Evolutionary conservation across 2,329 filamentous ascomycete species (phyloP), one percentile per base, ranked within the genome.

Genomic region (Sporothrix pallida): DNA sequence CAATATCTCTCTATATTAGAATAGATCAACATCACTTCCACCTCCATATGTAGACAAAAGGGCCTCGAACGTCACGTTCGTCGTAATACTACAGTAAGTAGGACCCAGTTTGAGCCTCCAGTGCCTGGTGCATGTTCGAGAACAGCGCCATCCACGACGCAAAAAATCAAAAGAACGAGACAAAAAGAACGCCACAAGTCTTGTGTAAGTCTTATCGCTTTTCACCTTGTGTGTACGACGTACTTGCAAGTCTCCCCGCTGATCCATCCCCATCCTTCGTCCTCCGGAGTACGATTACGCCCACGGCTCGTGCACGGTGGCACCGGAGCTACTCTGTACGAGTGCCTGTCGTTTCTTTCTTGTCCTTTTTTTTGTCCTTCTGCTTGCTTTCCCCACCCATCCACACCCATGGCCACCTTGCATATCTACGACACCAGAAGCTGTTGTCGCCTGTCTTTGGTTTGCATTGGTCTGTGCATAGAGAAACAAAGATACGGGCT

Each of bases 391-490:
- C 63, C n/a, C 63, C 63, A 52, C 65, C 65, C 65, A 68, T 20
- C 62, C 62, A 67, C 42, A 65, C 62, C 20, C 42, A 46, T 10
- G 42, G 8, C 62, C 23, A 68, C 65, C 65, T 37, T 68, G 65
- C 65, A 68, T 52, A 52, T 68, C 63, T 52, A 46, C 62, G 20
- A 65, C 9, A 42, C n/a, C 17, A 63, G 12, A 42, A 46, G 37
- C n/a, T 44, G n/a, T 48, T 8, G 50, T 48, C 31, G 31, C 15
- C 15, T 17, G 31, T n/a, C 2, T 4, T 17, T 23, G n/a, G 54
- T 1, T n/a, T n/a, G n/a, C 56, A 26, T 60, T 17, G 5, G 23
- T 6, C 23, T 12, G 6, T 60, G 23, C 37, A 46, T 65, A 20
- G 44, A 65, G 46, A 50, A 62, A 23, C 17, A 56, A 56, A 56